These are phyloP conservation scores for Aschersonia sp. DNA, from an alignment of 2,329 filamentous ascomycete genomes.

Conservation along the genomic window DNA sequence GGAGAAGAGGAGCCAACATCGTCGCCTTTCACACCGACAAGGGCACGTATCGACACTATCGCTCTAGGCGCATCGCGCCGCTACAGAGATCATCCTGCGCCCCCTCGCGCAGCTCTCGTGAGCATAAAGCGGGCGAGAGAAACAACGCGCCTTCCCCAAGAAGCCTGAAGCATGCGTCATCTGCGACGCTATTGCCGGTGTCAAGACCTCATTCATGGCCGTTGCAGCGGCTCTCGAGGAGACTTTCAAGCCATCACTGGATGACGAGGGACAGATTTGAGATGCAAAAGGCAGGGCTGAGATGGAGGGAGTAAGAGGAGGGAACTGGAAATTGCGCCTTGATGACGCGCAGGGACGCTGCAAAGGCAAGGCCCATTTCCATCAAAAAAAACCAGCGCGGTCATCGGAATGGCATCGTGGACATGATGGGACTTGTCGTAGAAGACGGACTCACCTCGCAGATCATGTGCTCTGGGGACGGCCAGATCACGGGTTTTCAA, in stretches of 20 bases:
- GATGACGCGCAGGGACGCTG: neutral
- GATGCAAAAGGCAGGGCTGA: neutral
- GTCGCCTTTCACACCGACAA: no score
- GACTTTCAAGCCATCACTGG: constrained; percentile 1
- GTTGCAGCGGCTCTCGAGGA: no score
- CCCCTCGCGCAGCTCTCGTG: no score
- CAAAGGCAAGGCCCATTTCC: neutral
- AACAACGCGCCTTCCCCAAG: no score
- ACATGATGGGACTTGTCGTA: constrained; percentile 5
- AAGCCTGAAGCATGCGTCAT: neutral
- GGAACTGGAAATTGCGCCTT: neutral
- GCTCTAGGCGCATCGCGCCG: no score
- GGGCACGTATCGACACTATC: no score
- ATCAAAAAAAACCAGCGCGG: constrained; percentile 1
- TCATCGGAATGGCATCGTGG: constrained; percentile 7
- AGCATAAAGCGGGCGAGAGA: no score
- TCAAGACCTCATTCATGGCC: no score
- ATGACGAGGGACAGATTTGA: neutral
- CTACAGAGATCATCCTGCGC: no score
- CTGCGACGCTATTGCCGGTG: neutral
- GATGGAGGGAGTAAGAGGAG: neutral
- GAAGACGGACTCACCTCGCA: constrained; percentile 24
- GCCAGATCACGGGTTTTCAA: constrained; percentile 28
- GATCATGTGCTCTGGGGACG: constrained; percentile 27
- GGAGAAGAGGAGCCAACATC: no score